Conservation (phyloP, 2,329 filamentous ascomycete genomes). For the Fusarium ramigenum region DNA sequence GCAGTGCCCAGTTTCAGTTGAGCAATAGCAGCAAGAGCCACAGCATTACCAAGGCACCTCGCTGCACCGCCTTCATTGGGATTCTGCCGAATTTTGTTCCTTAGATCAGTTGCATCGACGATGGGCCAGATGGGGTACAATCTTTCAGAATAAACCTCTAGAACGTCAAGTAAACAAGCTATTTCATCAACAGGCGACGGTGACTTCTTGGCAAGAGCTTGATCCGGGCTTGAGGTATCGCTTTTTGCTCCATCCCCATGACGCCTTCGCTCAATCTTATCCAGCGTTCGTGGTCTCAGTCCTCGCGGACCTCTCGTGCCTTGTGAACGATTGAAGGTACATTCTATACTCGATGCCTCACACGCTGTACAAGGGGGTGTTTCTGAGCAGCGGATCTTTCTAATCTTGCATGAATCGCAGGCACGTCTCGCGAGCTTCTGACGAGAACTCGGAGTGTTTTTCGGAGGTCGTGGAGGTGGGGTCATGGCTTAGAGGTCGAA, state of each 20-base stretch:
- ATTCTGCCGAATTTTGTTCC: conserved; percentile 48
- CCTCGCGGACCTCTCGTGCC: conserved; percentile 57
- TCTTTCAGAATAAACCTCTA: conserved; percentile 59
- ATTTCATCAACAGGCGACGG: conserved; percentile 29
- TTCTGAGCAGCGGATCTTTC: conserved; percentile 62
- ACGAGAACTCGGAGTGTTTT: conserved; percentile 30
- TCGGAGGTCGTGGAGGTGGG: conserved; percentile 29
- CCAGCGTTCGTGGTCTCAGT: conserved; percentile 56
- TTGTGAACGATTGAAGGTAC: conserved; percentile 59
- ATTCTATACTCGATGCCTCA: conserved; percentile 54
- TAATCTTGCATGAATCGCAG: conserved; percentile 62
- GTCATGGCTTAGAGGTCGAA: conserved; percentile 16
- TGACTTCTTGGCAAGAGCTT: background rate
- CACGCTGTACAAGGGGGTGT: conserved; percentile 58
- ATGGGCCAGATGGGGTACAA: conserved; percentile 64
- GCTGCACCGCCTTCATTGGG: conserved; percentile 46
- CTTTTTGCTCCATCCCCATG: conserved; percentile 14
- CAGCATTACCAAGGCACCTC: conserved; percentile 55
- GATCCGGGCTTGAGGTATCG: conserved; percentile 11
- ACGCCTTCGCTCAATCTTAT: conserved; percentile 49
- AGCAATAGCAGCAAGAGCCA: conserved; percentile 59
- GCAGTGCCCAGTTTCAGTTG: conserved; percentile 55
- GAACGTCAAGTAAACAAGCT: conserved; percentile 42
- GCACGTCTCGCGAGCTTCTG: conserved; percentile 47
- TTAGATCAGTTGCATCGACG: conserved; percentile 55